phyloP scores from a whole-genome alignment of 2,329 filamentous ascomycete species.

The Fusarium devonianum region DNA sequence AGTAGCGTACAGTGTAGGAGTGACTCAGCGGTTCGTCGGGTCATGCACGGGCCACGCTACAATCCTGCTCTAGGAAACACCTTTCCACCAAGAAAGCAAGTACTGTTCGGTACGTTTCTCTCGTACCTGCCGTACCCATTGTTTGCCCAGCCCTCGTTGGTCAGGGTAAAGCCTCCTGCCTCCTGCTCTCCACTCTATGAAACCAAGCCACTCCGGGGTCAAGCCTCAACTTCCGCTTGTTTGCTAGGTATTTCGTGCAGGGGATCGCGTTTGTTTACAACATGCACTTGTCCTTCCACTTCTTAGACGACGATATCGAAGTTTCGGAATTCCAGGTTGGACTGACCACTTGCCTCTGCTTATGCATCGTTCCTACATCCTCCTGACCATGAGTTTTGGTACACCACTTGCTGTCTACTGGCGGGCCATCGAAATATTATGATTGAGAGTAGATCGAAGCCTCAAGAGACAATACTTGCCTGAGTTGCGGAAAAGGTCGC shows the following conservation, averaged over 20 bases:
- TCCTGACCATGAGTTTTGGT: too few relatives aligned
- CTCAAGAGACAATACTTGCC: too few relatives aligned
- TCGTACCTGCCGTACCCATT: slow-evolving; percentile 18
- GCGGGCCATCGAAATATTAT: too few relatives aligned
- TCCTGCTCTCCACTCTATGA: slow-evolving; percentile 1
- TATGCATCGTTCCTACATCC: too few relatives aligned
- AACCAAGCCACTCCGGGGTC: slow-evolving; percentile 30
- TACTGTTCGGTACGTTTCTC: slow-evolving; percentile 36
- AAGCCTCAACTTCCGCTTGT: slow-evolving; percentile 21
- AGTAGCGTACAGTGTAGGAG: slow-evolving; percentile 11
- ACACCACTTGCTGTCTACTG: too few relatives aligned
- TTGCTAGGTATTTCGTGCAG: background rate
- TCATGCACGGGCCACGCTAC: slow-evolving; percentile 11
- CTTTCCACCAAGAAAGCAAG: slow-evolving; percentile 25
- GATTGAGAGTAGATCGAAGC: too few relatives aligned
- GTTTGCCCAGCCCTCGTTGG: slow-evolving; percentile 22
- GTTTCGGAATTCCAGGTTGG: too few relatives aligned
- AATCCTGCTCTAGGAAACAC: slow-evolving; percentile 22
- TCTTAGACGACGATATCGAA: too few relatives aligned
- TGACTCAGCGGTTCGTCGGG: background rate
- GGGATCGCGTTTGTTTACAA: too few relatives aligned
- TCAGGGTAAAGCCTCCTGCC: background rate
- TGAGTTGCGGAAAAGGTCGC: too few relatives aligned
- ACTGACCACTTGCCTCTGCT: slow-evolving; percentile 3
- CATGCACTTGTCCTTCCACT: too few relatives aligned